Evolutionary conservation across 441 rosid species (phyloP), one percentile per base, ranked within the genome.

Genomic region (Theobroma grandiflorum): DNA sequence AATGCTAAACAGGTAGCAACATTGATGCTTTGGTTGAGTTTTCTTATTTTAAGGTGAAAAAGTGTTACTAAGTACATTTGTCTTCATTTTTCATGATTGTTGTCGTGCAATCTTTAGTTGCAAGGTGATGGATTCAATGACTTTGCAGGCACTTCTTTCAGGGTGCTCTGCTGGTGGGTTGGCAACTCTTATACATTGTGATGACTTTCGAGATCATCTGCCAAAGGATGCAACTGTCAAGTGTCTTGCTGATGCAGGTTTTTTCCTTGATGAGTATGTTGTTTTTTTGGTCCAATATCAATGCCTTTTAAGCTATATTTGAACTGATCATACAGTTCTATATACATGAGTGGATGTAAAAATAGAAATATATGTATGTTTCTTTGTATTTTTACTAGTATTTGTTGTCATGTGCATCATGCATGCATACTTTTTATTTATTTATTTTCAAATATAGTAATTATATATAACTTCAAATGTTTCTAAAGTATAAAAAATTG

Each of bases 121-220:
- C 67, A 57, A 55, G 76, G 50, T 64, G 45, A 58, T 57, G 49
- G 43, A 22, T 63, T 45, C 74, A 33, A 16, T 70, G 72, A 71
- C 50, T 81, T 66, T 77, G 85, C 87, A 95, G 99, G 98, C 96
- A 62, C 84, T 94, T 84, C 97, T 96, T 77, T 70, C 98, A 74
- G 99, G 99, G 84, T 91, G 99, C 86, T 96, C 99, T 83, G 98
- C 99, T 57, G 99, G 99, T 74, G 98, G 95, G 31, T 88, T 96
- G 89, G 97, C 99, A 61, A 76, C 98, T 74, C 89, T 94, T 74
- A 90, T 95, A 81, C 98, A 96, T 72, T 96, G 98, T 63, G 98
- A 96, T 78, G 84, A 88, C 81, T 96, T 92, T 82, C 86, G 85
- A 53, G 89, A 90, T 74, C 91, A 58, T 85, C 68, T 96, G 83